Evolutionary conservation across 768 basidiomycete species (phyloP).

Genomic region (Xerocomellus amylosporus): DNA sequence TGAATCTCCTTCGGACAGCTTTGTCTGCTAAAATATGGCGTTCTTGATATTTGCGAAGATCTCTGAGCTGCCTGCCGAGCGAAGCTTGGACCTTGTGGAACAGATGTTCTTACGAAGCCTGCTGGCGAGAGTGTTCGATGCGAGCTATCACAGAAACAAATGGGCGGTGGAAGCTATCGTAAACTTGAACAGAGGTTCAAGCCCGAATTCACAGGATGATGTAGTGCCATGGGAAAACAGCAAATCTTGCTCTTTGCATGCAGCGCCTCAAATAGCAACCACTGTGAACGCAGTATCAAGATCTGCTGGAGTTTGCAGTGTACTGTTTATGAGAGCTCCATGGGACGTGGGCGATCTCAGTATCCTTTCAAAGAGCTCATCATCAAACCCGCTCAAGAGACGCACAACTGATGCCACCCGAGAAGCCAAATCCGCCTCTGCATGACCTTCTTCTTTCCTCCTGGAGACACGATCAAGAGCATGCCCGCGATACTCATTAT

Average conservation of each 20-base stretch:
- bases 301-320: not conserved
- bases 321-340: too few relatives aligned
- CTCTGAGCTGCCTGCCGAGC: not conserved
- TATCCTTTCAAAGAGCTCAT: too few relatives aligned
- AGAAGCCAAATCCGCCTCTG: not conserved
- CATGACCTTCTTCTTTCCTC: not conserved
- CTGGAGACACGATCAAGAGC: constrained; percentile 4
- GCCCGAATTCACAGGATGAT: too few relatives aligned
- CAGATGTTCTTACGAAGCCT: not conserved
- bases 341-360: not conserved
- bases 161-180: too few relatives aligned
- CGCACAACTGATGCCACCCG: not conserved
- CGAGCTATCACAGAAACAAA: too few relatives aligned
- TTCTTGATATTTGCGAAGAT: not conserved
- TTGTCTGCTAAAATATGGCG: not conserved
- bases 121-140: too few relatives aligned
- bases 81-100: not conserved
- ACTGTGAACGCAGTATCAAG: not conserved
- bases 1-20: not conserved
- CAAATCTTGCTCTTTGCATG: too few relatives aligned
- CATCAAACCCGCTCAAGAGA: not conserved
- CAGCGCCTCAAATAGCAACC: too few relatives aligned
- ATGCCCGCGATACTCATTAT: not conserved
- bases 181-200: too few relatives aligned
- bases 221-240: too few relatives aligned